phyloP scores from a whole-genome alignment of 208 protist species.

The Trypanosomatidae sp. region DNA sequence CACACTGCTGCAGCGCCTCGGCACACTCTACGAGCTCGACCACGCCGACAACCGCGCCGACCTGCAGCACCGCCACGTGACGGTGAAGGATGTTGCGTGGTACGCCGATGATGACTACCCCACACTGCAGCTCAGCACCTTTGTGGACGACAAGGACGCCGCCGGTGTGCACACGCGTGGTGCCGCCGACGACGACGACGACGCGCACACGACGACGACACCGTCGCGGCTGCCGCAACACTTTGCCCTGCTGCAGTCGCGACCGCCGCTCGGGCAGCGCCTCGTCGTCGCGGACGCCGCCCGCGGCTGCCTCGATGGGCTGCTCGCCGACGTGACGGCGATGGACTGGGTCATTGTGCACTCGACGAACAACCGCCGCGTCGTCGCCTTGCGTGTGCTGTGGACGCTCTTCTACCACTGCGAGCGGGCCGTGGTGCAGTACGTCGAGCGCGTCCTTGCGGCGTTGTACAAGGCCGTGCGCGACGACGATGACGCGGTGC shows the following conservation, averaged over 20 bases:
- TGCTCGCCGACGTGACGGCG: slow-evolving; percentile 58
- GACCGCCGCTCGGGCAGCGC: slow-evolving; percentile 59
- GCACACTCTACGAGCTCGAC: slow-evolving; percentile 69
- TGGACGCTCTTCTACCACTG: slow-evolving; percentile 65
- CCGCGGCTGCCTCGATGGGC: slow-evolving; percentile 36
- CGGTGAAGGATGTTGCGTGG: slow-evolving; percentile 88
- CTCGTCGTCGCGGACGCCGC: slow-evolving; percentile 67
- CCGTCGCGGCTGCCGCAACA: neutral
- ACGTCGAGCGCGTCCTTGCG: slow-evolving; percentile 65
- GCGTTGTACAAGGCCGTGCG: slow-evolving; percentile 73
- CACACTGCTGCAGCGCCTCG: slow-evolving; percentile 35
- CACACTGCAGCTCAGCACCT: slow-evolving; percentile 19
- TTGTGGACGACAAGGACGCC: too few species aligned
- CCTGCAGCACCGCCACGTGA: slow-evolving; percentile 55
- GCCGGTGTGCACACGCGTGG: too few species aligned
- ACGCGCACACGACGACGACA: neutral
- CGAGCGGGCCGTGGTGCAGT: slow-evolving; percentile 75
- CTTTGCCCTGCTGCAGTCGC: slow-evolving; percentile 24
- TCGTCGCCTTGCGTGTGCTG: slow-evolving; percentile 64
- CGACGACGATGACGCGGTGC: slow-evolving; percentile 62
- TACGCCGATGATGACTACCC: slow-evolving; percentile 86
- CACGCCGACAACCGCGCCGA: slow-evolving; percentile 86
- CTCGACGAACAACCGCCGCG: slow-evolving; percentile 72
- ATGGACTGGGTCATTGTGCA: slow-evolving; percentile 86
- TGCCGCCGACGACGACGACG: neutral